phyloP scores from a whole-genome alignment of 2,329 filamentous ascomycete species.

The Diaporthe amygdali region DNA sequence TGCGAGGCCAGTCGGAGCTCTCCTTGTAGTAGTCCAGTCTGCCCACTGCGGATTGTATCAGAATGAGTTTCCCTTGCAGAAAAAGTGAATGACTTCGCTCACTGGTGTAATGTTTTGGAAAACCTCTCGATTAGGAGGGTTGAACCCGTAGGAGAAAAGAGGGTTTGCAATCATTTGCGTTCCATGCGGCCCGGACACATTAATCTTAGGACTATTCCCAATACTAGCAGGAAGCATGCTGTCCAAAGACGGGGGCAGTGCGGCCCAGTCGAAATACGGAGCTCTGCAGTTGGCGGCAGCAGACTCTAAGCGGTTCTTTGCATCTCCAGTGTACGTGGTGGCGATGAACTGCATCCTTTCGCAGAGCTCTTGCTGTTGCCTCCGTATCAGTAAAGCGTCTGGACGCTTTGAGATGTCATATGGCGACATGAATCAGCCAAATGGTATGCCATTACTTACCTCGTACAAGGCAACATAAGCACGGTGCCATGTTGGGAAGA shows the following conservation, averaged over 20 bases:
- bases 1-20: constrained; percentile 52
- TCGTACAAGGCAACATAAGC: constrained; percentile 73
- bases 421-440: neutral
- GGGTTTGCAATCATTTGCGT: constrained; percentile 64
- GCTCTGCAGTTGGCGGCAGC: constrained; percentile 59
- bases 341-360: constrained; percentile 47
- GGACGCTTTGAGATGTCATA: neutral
- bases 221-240: constrained; percentile 55
- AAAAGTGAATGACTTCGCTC: constrained; percentile 35
- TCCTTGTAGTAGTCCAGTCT: constrained; percentile 63
- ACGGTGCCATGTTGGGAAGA: constrained; percentile 85
- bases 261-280: constrained; percentile 66
- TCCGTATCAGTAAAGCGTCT: neutral
- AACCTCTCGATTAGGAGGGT: constrained; percentile 61
- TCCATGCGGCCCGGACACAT: constrained; percentile 62
- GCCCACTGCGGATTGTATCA: constrained; percentile 51
- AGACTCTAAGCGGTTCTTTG: constrained; percentile 53
- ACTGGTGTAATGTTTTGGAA: constrained; percentile 64
- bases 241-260: constrained; percentile 48
- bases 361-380: constrained; percentile 44
- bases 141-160: constrained; percentile 65
- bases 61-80: constrained; percentile 15
- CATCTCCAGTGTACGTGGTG: constrained; percentile 49
- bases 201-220: constrained; percentile 46
- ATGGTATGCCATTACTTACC: constrained; percentile 38